Conservation (phyloP, 2,329 filamentous ascomycete species). For the Penicillium rolfsii region DNA sequence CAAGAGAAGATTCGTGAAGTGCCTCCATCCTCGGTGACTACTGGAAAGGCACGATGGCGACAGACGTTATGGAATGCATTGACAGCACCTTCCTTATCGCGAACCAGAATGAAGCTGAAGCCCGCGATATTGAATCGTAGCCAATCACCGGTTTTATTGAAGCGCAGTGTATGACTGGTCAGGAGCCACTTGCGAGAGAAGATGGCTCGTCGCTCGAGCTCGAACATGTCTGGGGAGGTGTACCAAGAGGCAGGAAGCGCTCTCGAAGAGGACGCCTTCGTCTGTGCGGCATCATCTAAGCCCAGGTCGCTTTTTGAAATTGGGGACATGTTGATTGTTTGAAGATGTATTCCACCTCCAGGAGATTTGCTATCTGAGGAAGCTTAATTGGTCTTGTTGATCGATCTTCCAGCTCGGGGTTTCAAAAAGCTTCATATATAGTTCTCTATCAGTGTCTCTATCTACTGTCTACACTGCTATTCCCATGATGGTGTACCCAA, state of each 20-base stretch:
- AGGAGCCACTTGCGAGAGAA: conserved; percentile 26
- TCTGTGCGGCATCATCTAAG: conserved; percentile 31
- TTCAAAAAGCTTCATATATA: conserved; percentile 11
- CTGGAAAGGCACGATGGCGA: conserved; percentile 31
- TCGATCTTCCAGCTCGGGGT: background rate
- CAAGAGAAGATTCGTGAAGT: conserved; percentile 29
- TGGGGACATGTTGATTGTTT: conserved; percentile 15
- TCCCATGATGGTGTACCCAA: conserved; percentile 6
- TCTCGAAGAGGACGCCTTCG: conserved; percentile 13
- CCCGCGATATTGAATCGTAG: conserved; percentile 44
- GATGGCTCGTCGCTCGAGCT: conserved; percentile 23
- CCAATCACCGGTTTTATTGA: conserved; percentile 22
- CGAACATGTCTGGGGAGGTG: conserved; percentile 20
- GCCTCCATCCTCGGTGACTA: conserved; percentile 27
- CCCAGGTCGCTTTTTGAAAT: conserved; percentile 47
- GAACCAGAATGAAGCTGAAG: conserved; percentile 59
- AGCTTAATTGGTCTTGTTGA: background rate
- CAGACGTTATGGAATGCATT: conserved; percentile 41
- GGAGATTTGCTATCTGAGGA: background rate
- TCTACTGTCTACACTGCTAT: background rate
- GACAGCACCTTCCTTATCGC: conserved; percentile 42
- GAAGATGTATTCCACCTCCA: background rate
- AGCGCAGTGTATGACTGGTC: conserved; percentile 21
- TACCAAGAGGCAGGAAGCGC: conserved; percentile 56
- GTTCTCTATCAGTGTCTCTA: background rate